Base-by-base conservation (phyloP, 371 early-diverging fungal species). In the Mortierella sp. region DNA sequence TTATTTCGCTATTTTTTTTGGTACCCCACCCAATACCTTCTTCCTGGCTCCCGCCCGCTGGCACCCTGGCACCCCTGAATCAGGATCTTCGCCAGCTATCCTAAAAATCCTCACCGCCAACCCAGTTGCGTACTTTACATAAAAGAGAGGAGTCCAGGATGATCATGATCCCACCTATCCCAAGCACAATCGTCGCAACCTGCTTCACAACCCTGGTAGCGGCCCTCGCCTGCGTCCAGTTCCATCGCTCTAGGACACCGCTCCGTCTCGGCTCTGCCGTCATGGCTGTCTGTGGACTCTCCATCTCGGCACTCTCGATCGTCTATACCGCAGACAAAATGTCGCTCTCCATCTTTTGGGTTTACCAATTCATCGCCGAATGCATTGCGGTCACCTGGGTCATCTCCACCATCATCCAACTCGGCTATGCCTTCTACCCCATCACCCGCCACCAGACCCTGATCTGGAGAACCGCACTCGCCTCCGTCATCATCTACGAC, bases 361-460 rank as follows among this genome's bases (percentile, higher is more conserved):
- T 86, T 34, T 82, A 86, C 50, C 87, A 86, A 28, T 82, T 82
- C 54, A 63, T 86, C 13, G 87, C 83, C 13, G 87, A 86, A 52
- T 82, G 80, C 54, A 70, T 86, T 8, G 77, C 87, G 0, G 75
- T 86, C 28, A 86, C 87, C 14, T 86, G 87, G 87, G 78, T 86
- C 54, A 70, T 86, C 71, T 77, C 80, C 10, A 86, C 87, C 50
- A 86, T 86, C 45, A 86, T 86, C 71, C 87, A 86, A 34, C 87
- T 86, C 52, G 87, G 87, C 26, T 86, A 86, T 38, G 82, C 87
- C 58, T 86, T 86, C 57, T 86, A 86, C 58, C 87, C 87, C 2
- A 26, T 80, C 48, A 86, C 87, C 34, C 80, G 82, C 21, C 87
- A 86, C 42, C 87, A 86, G 63, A 86, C 80, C 34, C 54, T 82